phyloP scores from a whole-genome alignment of 78 protist species.

The Dictyostelium brefeldianum region DNA sequence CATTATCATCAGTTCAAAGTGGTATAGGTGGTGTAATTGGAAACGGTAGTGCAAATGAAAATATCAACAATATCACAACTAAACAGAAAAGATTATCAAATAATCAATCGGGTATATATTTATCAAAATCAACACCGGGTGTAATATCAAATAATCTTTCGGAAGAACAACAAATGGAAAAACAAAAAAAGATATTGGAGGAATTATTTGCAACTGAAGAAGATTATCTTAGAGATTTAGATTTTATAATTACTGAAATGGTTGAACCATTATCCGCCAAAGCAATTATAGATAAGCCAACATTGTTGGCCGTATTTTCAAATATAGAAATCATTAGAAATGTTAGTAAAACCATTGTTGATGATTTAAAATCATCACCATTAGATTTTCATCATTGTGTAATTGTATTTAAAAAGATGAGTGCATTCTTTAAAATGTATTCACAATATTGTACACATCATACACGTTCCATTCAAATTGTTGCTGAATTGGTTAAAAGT shows the following conservation, averaged over 20 bases:
- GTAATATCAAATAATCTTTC: not conserved
- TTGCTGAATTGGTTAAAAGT: constrained; percentile 27
- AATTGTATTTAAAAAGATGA: constrained; percentile 34
- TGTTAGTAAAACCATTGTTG: constrained; percentile 23
- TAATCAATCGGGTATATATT: constrained; percentile 10
- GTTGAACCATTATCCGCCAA: constrained; percentile 17
- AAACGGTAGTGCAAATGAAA: not conserved
- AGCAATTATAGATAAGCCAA: constrained; percentile 14
- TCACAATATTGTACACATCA: constrained; percentile 78
- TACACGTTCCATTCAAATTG: not conserved
- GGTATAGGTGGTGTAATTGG: no score
- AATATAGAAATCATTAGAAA: constrained; percentile 69
- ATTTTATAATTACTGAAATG: constrained; percentile 43
- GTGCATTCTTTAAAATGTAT: constrained; percentile 73
- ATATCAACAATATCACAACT: not conserved
- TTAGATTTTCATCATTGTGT: not conserved
- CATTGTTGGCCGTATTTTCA: constrained; percentile 14
- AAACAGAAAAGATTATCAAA: not conserved
- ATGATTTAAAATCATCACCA: constrained; percentile 22
- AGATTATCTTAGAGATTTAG: constrained; percentile 59
- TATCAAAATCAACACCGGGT: not conserved
- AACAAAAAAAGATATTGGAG: constrained; percentile 5
- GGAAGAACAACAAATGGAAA: not conserved
- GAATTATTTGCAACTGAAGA: constrained; percentile 52
- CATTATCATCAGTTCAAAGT: not conserved